Evolutionary conservation across 495 filamentous ascomycete species (phyloP).

Genomic region (Tuber microsphaerosporum): DNA sequence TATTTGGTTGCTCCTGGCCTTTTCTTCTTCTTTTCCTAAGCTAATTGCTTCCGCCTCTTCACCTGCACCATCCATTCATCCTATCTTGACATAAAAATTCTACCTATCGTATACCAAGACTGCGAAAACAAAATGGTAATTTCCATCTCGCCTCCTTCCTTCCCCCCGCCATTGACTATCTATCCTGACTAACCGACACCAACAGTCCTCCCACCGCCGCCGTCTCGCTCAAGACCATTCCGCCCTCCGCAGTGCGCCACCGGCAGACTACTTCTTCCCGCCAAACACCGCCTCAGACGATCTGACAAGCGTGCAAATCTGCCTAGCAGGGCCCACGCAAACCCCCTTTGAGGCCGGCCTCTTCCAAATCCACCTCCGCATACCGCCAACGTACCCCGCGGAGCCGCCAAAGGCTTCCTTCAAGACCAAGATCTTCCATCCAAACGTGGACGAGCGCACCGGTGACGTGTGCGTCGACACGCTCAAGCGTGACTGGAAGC

Average conservation of each 20-base stretch:
- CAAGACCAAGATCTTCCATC: conserved; percentile 63
- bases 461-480: conserved; percentile 67
- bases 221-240: conserved; percentile 62
- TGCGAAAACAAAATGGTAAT: conserved; percentile 18
- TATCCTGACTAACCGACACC: conserved; percentile 14
- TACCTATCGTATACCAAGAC: background rate
- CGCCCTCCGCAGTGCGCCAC: conserved; percentile 53
- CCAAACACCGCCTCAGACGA: conserved; percentile 49
- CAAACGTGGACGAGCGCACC: conserved; percentile 61
- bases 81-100: background rate
- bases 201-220: conserved; percentile 48
- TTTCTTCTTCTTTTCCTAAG: background rate
- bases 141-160: background rate
- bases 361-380: conserved; percentile 51
- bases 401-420: conserved; percentile 62
- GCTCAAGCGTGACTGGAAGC: conserved; percentile 62
- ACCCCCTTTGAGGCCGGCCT: conserved; percentile 56
- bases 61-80: background rate
- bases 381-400: conserved; percentile 59
- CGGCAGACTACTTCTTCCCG: conserved; percentile 62
- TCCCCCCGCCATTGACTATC: conserved; percentile 1
- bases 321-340: conserved; percentile 57
- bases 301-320: conserved; percentile 54
- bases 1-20: background rate
- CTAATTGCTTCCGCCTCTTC: background rate